Evolutionary conservation across 768 basidiomycete species (phyloP).

Genomic region (Lactarius evosmus): DNA sequence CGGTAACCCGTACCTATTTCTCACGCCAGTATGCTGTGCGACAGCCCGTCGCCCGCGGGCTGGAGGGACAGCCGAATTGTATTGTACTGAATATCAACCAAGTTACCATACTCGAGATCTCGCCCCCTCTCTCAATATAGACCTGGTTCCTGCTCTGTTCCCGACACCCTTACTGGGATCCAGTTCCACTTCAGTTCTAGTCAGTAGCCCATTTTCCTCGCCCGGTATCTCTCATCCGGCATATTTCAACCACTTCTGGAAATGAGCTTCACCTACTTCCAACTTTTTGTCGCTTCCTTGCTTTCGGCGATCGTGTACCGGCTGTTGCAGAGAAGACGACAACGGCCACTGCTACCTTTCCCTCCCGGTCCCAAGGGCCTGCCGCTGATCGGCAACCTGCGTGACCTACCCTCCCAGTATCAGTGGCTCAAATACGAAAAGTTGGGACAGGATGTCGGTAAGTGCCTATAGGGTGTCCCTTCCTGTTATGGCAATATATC

Average conservation of each 20-base stretch:
- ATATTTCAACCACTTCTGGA: neutral
- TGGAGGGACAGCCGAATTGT: too few relatives aligned
- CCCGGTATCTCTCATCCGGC: too few relatives aligned
- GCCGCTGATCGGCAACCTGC: constrained; percentile 29
- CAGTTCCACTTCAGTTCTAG: too few relatives aligned
- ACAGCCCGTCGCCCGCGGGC: too few relatives aligned
- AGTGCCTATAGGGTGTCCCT: neutral
- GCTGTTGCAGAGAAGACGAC: constrained; percentile 1
- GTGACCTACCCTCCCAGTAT: constrained; percentile 27
- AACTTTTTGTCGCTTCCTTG: constrained; percentile 3
- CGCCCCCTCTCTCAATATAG: too few relatives aligned
- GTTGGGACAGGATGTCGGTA: constrained; percentile 29
- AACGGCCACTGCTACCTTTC: neutral
- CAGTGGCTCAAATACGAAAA: constrained; percentile 25
- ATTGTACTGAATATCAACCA: too few relatives aligned
- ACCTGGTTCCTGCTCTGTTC: too few relatives aligned
- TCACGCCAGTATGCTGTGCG: neutral
- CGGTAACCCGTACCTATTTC: neutral
- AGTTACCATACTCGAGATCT: too few relatives aligned
- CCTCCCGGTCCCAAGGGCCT: constrained; percentile 29
- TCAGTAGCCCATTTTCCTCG: too few relatives aligned
- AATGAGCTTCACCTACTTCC: neutral
- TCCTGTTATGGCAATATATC: neutral
- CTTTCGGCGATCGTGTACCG: constrained; percentile 2
- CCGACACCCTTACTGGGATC: too few relatives aligned